Evolutionary conservation across 495 filamentous ascomycete species (phyloP).

Genomic region (Immersiella caudata): DNA sequence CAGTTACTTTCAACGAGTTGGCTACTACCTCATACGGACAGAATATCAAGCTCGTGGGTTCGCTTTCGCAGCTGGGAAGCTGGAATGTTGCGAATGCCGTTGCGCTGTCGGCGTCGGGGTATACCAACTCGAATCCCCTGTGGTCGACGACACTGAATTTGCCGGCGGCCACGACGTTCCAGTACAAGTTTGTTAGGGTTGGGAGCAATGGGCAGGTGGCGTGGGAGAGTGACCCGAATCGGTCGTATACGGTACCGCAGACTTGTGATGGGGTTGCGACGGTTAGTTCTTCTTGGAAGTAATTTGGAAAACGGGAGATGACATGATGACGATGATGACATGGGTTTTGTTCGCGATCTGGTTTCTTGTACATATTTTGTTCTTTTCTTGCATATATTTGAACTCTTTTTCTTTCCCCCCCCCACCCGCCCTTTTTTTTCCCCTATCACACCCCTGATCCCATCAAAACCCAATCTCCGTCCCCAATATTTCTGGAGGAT

Average conservation of each 20-base stretch:
- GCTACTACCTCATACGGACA: constrained; percentile 60
- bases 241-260: constrained; percentile 57
- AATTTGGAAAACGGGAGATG: neutral
- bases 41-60: constrained; percentile 62
- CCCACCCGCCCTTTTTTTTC: neutral
- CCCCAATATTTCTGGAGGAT: constrained; percentile 18
- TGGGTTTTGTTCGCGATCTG: neutral
- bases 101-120: constrained; percentile 56
- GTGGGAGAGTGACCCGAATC: constrained; percentile 71
- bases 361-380: neutral
- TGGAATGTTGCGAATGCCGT: constrained; percentile 57
- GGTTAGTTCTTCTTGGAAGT: constrained; percentile 20
- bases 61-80: constrained; percentile 56
- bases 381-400: neutral
- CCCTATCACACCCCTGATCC: neutral
- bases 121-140: constrained; percentile 57
- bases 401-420: neutral
- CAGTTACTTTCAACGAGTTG: constrained; percentile 61
- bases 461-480: constrained; percentile 19
- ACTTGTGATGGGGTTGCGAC: constrained; percentile 50
- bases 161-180: constrained; percentile 55
- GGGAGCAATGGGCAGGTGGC: constrained; percentile 54
- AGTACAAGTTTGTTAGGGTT: constrained; percentile 72
- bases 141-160: constrained; percentile 59
- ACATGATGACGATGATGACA: neutral